A percentile compares a stretch with the other conserved stretches of the same genome.
Conservation (phyloP, 768 basidiomycete genomes). For the Pleurotus salmoneostramineus region DNA sequence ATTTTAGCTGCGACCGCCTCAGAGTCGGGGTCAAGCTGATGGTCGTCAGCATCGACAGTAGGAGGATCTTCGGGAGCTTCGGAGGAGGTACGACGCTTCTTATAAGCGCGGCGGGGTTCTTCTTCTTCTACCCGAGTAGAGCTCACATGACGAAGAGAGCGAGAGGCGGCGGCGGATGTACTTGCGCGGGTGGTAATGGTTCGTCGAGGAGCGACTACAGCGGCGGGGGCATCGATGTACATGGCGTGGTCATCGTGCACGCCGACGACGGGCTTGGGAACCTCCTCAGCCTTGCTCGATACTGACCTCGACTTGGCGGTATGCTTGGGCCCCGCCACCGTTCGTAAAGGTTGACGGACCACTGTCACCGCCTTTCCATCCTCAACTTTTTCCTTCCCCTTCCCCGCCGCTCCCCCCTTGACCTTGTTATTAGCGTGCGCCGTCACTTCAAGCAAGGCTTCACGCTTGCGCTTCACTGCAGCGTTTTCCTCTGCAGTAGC, state of each 20-base stretch:
- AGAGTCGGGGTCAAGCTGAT: constrained; percentile 30
- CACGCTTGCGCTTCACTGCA: constrained; percentile 69
- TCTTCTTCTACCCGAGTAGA: constrained; percentile 38
- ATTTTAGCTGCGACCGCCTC: constrained; percentile 41
- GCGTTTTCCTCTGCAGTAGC: constrained; percentile 31
- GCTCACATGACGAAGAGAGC: constrained; percentile 17
- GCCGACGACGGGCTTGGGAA: constrained; percentile 13
- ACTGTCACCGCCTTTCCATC: constrained; percentile 21
- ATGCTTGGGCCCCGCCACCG: constrained; percentile 36
- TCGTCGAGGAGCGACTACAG: constrained; percentile 27
- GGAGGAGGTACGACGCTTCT: constrained; percentile 72
- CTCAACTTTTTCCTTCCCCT: constrained; percentile 59
- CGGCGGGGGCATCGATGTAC: constrained; percentile 41
- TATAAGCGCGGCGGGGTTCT: constrained; percentile 57
- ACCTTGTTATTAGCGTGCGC: constrained; percentile 44
- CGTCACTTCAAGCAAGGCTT: constrained; percentile 70
- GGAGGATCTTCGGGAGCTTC: constrained; percentile 53
- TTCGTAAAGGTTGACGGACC: constrained; percentile 52
- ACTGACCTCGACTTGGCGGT: constrained; percentile 18
- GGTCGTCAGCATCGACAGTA: constrained; percentile 26
- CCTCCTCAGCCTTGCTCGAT: constrained; percentile 24
- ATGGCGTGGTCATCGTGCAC: constrained; percentile 49
- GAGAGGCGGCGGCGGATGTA: constrained; percentile 11
- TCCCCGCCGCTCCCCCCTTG: constrained; percentile 28
- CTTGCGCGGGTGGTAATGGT: neutral